Evolutionary conservation across 2,329 filamentous ascomycete species (phyloP).

Genomic region (Fusarium falciforme): DNA sequence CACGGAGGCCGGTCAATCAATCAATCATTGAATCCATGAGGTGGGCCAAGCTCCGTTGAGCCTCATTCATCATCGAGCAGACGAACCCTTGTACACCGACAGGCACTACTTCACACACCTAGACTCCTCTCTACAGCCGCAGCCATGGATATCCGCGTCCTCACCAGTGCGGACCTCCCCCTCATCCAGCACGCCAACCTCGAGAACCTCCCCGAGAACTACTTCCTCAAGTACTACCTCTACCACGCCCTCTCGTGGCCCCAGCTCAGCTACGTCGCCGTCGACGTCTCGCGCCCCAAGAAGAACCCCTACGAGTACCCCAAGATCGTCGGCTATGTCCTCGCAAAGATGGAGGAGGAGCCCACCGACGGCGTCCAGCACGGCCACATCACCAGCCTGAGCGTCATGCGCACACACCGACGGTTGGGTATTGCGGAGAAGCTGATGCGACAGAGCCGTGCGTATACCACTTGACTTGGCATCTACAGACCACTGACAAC

Average conservation of each 20-base stretch:
- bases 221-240: conserved; percentile 99
- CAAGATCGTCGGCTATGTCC: conserved; percentile 98
- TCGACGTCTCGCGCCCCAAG: conserved; percentile 85
- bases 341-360: conserved; percentile 99
- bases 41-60: conserved; percentile 7
- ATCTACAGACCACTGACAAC: neutral
- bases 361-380: conserved; percentile 90
- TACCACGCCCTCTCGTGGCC: conserved; percentile 99
- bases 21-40: neutral
- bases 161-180: conserved; percentile 85
- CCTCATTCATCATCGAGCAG: conserved; percentile 2
- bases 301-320: conserved; percentile 88
- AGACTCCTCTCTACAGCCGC: neutral
- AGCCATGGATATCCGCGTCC: conserved; percentile 89
- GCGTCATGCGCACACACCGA: conserved; percentile 95
- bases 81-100: neutral
- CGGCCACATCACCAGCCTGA: conserved; percentile 95
- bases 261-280: conserved; percentile 94
- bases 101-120: neutral
- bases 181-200: conserved; percentile 98
- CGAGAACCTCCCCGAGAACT: conserved; percentile 98
- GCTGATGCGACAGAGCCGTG: conserved; percentile 96
- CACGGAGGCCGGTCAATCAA: neutral
- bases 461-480: too few species aligned
- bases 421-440: conserved; percentile 94